phyloP scores from a whole-genome alignment of 1,284 basidiomycete species.

The Ustilago xerochloae region DNA sequence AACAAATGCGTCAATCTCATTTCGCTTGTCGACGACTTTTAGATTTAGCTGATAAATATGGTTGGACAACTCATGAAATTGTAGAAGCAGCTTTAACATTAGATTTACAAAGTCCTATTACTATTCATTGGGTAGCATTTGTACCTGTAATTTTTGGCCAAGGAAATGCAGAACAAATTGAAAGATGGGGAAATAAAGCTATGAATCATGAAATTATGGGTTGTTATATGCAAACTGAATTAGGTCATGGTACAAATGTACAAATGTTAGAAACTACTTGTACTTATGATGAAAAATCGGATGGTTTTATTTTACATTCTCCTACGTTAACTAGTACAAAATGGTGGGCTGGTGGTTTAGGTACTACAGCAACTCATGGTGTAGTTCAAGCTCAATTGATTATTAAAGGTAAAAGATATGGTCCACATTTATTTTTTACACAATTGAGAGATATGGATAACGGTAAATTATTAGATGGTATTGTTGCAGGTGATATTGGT shows the following conservation, averaged over 20 bases:
- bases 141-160: constrained; percentile 64
- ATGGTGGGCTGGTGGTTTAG: constrained; percentile 81
- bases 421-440: constrained; percentile 82
- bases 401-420: constrained; percentile 76
- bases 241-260: constrained; percentile 76
- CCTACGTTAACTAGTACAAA: constrained; percentile 81
- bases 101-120: constrained; percentile 58
- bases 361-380: constrained; percentile 80
- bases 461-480: constrained; percentile 76
- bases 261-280: constrained; percentile 79
- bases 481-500: constrained; percentile 79
- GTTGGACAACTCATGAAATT: constrained; percentile 61
- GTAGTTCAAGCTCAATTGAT: constrained; percentile 82
- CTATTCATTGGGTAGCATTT: constrained; percentile 64
- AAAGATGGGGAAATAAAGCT: constrained; percentile 57
- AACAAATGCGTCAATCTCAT: constrained; percentile 60
- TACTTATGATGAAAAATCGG: constrained; percentile 76
- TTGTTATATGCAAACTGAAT: constrained; percentile 68
- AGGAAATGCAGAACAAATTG: constrained; percentile 57
- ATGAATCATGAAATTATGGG: constrained; percentile 66
- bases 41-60: constrained; percentile 53
- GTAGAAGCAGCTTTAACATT: constrained; percentile 57
- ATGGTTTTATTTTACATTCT: constrained; percentile 81
- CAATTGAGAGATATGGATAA: constrained; percentile 70
- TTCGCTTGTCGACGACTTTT: constrained; percentile 59